Conservation (phyloP, 306 rosid species). For the cucumber (Cucumis sativus) region DNA sequence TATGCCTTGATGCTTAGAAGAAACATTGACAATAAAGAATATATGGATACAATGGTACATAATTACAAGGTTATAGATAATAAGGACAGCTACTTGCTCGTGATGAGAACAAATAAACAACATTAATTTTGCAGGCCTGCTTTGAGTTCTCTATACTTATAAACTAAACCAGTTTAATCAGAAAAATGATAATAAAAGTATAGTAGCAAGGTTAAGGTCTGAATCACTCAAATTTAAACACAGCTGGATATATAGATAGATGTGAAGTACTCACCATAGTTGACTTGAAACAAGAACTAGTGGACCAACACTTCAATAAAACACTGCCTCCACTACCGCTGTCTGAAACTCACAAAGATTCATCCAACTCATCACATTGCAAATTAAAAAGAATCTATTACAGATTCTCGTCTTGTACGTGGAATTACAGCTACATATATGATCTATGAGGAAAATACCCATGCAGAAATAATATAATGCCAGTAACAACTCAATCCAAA, state of each 20-base stretch:
- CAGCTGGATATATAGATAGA: not conserved
- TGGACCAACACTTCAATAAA: not conserved
- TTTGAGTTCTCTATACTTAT: not conserved
- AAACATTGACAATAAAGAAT: not conserved
- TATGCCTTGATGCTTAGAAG: not conserved
- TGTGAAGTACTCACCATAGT: conserved; percentile 1
- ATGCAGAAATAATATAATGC: not conserved
- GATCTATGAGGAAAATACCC: not conserved
- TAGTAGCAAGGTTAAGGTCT: not conserved
- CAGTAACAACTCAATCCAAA: not conserved
- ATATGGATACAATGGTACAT: not conserved
- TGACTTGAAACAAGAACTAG: not conserved
- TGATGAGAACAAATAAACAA: not conserved
- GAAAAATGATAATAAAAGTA: not conserved
- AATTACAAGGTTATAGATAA: not conserved
- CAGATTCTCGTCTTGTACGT: not conserved
- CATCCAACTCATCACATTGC: not conserved
- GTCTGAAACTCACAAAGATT: conserved; percentile 1
- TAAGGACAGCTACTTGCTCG: not conserved
- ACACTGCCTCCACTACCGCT: not conserved
- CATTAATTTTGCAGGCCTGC: not conserved
- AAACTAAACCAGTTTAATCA: not conserved
- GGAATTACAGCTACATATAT: not conserved
- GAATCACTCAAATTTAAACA: not conserved
- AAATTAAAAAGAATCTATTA: not conserved